Conservation (phyloP, 2,329 filamentous ascomycete genomes). For the Myrmaecium sp. region DNA sequence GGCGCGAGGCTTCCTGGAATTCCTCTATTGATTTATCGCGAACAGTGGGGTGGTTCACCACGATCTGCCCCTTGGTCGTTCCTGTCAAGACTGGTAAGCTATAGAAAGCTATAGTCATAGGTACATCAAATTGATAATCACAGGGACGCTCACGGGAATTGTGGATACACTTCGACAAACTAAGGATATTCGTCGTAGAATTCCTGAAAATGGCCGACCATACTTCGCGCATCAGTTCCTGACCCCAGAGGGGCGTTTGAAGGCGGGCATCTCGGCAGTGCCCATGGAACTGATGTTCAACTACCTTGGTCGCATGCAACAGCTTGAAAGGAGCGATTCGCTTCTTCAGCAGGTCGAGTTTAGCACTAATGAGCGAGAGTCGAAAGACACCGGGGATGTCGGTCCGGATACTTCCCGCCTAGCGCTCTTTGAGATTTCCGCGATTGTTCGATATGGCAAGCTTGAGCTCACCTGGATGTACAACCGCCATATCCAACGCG, state of each 20-base stretch:
- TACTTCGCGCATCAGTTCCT: slow-evolving; percentile 29
- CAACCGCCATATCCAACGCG: slow-evolving; percentile 16
- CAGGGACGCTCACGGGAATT: too few relatives aligned
- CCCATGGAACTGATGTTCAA: slow-evolving; percentile 44
- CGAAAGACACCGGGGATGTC: slow-evolving; percentile 12
- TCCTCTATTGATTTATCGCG: slow-evolving; percentile 34
- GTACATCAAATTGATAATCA: too few relatives aligned
- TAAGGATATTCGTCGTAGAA: slow-evolving; percentile 30
- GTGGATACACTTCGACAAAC: slow-evolving; percentile 34
- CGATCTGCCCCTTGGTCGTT: slow-evolving; percentile 38
- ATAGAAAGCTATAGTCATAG: too few relatives aligned
- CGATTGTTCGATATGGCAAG: slow-evolving; percentile 9
- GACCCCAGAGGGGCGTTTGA: slow-evolving; percentile 12
- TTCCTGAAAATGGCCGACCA: slow-evolving; percentile 12
- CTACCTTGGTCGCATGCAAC: slow-evolving; percentile 33
- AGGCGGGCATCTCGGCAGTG: slow-evolving; percentile 7
- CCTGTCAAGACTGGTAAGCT: slow-evolving; percentile 24
- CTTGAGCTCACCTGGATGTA: slow-evolving; percentile 17
- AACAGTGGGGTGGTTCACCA: slow-evolving; percentile 45
- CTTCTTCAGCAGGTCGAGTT: slow-evolving; percentile 23
- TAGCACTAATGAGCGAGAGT: slow-evolving; percentile 10
- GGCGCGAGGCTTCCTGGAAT: slow-evolving; percentile 21
- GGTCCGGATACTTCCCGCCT: slow-evolving; percentile 11
- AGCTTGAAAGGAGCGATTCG: slow-evolving; percentile 28
- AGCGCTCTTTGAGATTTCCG: slow-evolving; percentile 17